phyloP scores from a whole-genome alignment of 176 grass and related monocot genomes.

The Aegilops longissima region DNA sequence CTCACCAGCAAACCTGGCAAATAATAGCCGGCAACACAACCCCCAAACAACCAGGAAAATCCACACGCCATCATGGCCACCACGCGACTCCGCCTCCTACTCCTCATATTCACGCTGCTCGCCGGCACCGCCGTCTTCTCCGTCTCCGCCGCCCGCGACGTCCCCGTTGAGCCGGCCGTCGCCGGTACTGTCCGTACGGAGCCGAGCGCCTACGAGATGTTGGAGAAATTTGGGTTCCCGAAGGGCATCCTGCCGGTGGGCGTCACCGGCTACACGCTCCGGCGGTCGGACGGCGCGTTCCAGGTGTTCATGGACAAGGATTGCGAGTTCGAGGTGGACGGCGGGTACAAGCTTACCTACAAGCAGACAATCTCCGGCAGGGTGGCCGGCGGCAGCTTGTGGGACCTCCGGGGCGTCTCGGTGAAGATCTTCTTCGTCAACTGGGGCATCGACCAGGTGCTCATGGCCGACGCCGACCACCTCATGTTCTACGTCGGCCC shows the following conservation, averaged over 20 bases:
- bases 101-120: background rate
- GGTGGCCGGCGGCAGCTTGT: slow-evolving; percentile 31
- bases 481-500: slow-evolving; percentile 61
- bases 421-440: slow-evolving; percentile 49
- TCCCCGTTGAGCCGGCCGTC: background rate
- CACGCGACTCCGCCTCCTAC: background rate
- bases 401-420: slow-evolving; percentile 45
- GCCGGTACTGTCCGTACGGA: too few species aligned
- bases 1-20: background rate
- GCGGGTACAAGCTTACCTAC: slow-evolving; percentile 55
- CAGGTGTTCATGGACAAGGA: slow-evolving; percentile 41
- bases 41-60: background rate
- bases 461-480: slow-evolving; percentile 30
- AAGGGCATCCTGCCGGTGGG: slow-evolving; percentile 59
- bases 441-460: slow-evolving; percentile 47
- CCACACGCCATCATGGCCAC: background rate
- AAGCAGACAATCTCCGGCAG: slow-evolving; percentile 37
- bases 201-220: slow-evolving; percentile 65
- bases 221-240: slow-evolving; percentile 61
- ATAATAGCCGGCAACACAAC: background rate
- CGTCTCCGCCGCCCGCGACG: background rate
- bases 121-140: background rate
- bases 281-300: slow-evolving; percentile 46
- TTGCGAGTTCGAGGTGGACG: slow-evolving; percentile 52
- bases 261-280: slow-evolving; percentile 43